Conservation (phyloP, 1,139 yeast genomes). For the Meyerozyma athensensis region DNA sequence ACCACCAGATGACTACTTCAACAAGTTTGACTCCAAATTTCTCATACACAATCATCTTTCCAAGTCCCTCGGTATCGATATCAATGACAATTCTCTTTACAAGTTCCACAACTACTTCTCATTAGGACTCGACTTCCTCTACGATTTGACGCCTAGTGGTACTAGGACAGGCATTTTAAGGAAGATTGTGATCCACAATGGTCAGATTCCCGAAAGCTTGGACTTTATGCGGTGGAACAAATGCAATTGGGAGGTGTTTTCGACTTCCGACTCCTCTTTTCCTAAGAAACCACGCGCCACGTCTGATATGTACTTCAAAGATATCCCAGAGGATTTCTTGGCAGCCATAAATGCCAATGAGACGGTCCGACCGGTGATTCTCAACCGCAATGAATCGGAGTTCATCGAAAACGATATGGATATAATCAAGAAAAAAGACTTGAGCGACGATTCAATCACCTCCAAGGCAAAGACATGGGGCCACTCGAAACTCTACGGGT, state of each 20-base stretch:
- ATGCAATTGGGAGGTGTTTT: slow-evolving; percentile 33
- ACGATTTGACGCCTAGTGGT: slow-evolving; percentile 29
- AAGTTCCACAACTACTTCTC: slow-evolving; percentile 55
- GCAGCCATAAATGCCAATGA: slow-evolving; percentile 8
- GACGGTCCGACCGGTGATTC: slow-evolving; percentile 35
- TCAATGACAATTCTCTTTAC: slow-evolving; percentile 19
- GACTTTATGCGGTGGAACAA: slow-evolving; percentile 49
- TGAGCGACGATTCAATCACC: not conserved
- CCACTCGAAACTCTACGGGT: slow-evolving; percentile 46
- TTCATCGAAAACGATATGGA: slow-evolving; percentile 37
- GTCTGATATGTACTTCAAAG: slow-evolving; percentile 30
- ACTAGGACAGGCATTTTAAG: slow-evolving; percentile 27
- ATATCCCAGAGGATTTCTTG: slow-evolving; percentile 24
- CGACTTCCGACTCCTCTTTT: slow-evolving; percentile 1
- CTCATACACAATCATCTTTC: slow-evolving; percentile 34
- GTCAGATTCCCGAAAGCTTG: slow-evolving; percentile 42
- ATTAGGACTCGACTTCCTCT: slow-evolving; percentile 50
- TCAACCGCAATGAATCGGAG: slow-evolving; percentile 49
- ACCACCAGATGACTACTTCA: slow-evolving; percentile 52
- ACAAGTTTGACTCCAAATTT: slow-evolving; percentile 43
- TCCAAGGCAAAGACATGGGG: slow-evolving; percentile 42
- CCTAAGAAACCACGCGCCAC: slow-evolving; percentile 15
- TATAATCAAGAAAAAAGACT: slow-evolving; percentile 23
- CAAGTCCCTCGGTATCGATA: slow-evolving; percentile 8
- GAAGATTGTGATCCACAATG: slow-evolving; percentile 48